phyloP scores from a whole-genome alignment of 257 asterid species.

The Solanum commersonii region DNA sequence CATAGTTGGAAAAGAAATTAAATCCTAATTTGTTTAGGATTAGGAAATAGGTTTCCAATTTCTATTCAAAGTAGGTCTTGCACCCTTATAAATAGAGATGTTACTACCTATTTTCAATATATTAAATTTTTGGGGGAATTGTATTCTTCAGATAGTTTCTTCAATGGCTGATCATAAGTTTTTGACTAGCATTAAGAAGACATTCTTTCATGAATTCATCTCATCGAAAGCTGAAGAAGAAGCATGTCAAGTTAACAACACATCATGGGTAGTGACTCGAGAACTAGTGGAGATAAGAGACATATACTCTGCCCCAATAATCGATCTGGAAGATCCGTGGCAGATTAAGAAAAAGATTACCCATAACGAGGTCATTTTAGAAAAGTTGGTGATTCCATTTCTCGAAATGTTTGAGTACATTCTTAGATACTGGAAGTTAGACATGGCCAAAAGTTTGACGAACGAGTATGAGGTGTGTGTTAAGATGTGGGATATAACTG shows the following conservation, averaged over 20 bases:
- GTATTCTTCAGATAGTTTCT: neutral
- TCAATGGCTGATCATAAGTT: neutral
- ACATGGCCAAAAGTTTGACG: constrained; percentile 21
- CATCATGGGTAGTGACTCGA: constrained; percentile 1
- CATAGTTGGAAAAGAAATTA: neutral
- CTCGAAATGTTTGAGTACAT: constrained; percentile 23
- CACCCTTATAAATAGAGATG: neutral
- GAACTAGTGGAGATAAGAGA: constrained; percentile 35
- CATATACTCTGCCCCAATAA: constrained; percentile 14
- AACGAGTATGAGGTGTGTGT: constrained; percentile 17
- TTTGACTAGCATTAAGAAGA: constrained; percentile 13
- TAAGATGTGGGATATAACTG: constrained; percentile 38
- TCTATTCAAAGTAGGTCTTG: neutral
- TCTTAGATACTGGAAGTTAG: constrained; percentile 34
- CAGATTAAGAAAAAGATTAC: constrained; percentile 18
- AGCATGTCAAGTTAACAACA: neutral
- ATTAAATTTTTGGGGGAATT: neutral
- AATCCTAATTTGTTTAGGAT: neutral
- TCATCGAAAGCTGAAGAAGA: constrained; percentile 24
- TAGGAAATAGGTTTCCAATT: neutral
- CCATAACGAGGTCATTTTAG: neutral
- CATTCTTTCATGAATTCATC: constrained; percentile 25
- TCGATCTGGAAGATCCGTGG: constrained; percentile 35
- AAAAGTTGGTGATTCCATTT: neutral
- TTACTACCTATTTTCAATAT: neutral